phyloP scores from a whole-genome alignment of 345 rosid species.

The Aegle marmelos region DNA sequence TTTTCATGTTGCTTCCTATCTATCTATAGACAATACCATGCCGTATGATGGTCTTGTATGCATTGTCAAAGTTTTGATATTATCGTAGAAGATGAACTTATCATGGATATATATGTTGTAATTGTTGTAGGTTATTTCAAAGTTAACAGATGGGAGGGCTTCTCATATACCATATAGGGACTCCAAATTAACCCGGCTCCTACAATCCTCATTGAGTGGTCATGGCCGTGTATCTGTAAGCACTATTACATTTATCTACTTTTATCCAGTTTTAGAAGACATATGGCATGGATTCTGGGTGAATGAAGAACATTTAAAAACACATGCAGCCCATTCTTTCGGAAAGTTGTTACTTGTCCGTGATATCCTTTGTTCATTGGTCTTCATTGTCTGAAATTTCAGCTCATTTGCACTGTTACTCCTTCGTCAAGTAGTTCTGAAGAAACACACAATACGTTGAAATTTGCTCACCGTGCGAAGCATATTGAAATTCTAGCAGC shows the following conservation, averaged over 20 bases:
- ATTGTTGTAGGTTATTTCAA: constrained; percentile 79
- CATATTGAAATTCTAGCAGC: constrained; percentile 97
- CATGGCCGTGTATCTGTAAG: constrained; percentile 99
- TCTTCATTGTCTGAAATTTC: constrained; percentile 38
- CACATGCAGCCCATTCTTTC: not conserved
- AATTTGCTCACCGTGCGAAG: constrained; percentile 98
- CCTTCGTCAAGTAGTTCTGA: constrained; percentile 95
- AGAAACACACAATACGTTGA: constrained; percentile 97
- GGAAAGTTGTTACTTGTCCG: not conserved
- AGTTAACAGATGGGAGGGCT: constrained; percentile 88
- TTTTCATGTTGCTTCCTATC: not conserved
- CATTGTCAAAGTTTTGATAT: not conserved
- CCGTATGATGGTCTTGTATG: not conserved
- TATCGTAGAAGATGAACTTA: not conserved
- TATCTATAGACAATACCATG: not conserved
- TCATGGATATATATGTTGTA: constrained; percentile 9
- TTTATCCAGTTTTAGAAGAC: constrained; percentile 2
- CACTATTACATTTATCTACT: constrained; percentile 7
- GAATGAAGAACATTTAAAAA: not conserved
- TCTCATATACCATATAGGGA: constrained; percentile 96
- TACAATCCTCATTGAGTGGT: constrained; percentile 96
- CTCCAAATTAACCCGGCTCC: constrained; percentile 96
- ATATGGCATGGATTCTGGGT: constrained; percentile 11
- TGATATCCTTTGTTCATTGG: constrained; percentile 11
- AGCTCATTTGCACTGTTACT: constrained; percentile 99